These are phyloP conservation scores for Suillus brevipes DNA, from an alignment of 768 basidiomycete species.

Conservation along the genomic window DNA sequence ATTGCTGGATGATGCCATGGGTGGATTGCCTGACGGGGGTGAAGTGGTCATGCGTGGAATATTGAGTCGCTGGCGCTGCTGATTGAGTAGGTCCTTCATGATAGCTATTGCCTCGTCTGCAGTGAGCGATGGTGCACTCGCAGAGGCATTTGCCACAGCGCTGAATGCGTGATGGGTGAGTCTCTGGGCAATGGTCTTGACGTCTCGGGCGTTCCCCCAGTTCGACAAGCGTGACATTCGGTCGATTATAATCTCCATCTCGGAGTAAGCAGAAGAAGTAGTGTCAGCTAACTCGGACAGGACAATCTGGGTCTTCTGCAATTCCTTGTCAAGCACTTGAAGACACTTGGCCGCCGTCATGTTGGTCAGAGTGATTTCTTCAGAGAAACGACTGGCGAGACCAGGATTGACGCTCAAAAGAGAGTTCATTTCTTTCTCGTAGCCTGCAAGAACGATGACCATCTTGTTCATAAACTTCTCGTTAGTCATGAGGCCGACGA, in stretches of 20 bases:
- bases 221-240: slow-evolving; percentile 46
- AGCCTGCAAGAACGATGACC: slow-evolving; percentile 69
- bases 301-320: slow-evolving; percentile 44
- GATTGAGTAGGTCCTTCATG: slow-evolving; percentile 23
- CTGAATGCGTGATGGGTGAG: slow-evolving; percentile 45
- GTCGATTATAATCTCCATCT: slow-evolving; percentile 41
- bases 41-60: slow-evolving; percentile 18
- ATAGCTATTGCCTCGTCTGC: slow-evolving; percentile 32
- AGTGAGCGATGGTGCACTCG: slow-evolving; percentile 24
- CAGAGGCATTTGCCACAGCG: slow-evolving; percentile 17
- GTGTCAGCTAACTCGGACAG: slow-evolving; percentile 39
- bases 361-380: slow-evolving; percentile 55
- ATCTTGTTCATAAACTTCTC: slow-evolving; percentile 57
- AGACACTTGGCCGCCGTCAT: slow-evolving; percentile 52
- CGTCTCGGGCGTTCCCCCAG: slow-evolving; percentile 74
- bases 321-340: slow-evolving; percentile 45
- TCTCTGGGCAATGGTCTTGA: slow-evolving; percentile 51
- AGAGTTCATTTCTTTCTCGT: slow-evolving; percentile 64
- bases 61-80: slow-evolving; percentile 25
- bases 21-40: slow-evolving; percentile 5
- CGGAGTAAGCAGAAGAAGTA: slow-evolving; percentile 27
- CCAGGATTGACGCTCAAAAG: slow-evolving; percentile 61
- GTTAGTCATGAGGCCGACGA: slow-evolving; percentile 63
- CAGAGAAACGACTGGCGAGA: slow-evolving; percentile 67
- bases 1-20: slow-evolving; percentile 19